Conservation (phyloP, 352 stramenopile species). For the Pythium sp. region DNA sequence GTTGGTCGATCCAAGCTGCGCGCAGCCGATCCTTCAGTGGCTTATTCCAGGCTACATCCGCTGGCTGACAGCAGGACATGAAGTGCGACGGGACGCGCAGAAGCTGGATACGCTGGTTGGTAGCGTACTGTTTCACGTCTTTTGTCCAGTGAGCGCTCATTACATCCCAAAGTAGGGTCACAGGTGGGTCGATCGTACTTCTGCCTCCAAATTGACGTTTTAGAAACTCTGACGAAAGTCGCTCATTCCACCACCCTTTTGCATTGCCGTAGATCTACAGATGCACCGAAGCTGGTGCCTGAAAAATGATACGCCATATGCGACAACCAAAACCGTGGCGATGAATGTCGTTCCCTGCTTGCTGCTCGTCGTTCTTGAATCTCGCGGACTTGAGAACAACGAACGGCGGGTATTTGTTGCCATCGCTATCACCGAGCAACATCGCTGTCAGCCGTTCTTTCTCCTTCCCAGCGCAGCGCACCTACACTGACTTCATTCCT, state of each 20-base stretch:
- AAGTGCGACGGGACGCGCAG: neutral
- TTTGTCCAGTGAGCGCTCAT: neutral
- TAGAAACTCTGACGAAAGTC: neutral
- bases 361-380: neutral
- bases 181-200: neutral
- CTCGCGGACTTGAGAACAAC: neutral
- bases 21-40: neutral
- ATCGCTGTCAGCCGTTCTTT: no score
- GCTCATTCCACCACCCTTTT: neutral
- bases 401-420: neutral
- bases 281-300: neutral
- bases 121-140: neutral
- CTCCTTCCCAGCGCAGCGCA: no score
- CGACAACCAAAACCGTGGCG: neutral
- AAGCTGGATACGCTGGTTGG: neutral
- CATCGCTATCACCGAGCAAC: no score
- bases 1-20: neutral
- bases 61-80: neutral
- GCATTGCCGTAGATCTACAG: neutral
- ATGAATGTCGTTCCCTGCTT: neutral
- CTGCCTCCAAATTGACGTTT: neutral
- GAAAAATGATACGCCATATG: neutral
- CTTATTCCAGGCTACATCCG: neutral
- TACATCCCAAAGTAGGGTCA: neutral
- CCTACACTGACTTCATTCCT: no score